phyloP scores from a whole-genome alignment of 108 stramenopile species.

The Pelagomonas calceolata region DNA sequence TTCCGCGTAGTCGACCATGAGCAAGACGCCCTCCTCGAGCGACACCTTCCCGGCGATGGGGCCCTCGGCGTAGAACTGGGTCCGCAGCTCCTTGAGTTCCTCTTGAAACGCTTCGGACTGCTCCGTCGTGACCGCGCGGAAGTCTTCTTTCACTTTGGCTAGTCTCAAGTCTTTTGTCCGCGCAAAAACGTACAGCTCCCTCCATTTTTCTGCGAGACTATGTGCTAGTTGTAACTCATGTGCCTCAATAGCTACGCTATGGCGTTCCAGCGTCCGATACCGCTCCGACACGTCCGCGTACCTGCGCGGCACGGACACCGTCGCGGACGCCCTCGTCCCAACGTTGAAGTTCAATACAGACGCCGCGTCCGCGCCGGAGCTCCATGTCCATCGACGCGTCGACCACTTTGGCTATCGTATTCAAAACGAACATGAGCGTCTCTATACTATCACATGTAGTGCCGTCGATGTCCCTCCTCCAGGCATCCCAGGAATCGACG shows the following conservation, averaged over 20 bases:
- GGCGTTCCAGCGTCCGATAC: constrained; percentile 39
- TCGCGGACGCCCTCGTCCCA: neutral
- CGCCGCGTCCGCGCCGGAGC: constrained; percentile 25
- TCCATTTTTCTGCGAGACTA: constrained; percentile 19
- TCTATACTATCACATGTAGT: constrained; percentile 42
- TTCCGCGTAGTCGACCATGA: constrained; percentile 28
- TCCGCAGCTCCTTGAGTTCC: constrained; percentile 19
- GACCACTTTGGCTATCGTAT: constrained; percentile 27
- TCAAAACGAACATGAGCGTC: constrained; percentile 44
- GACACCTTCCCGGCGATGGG: constrained; percentile 31
- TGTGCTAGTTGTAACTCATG: constrained; percentile 25
- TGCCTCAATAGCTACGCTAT: constrained; percentile 25
- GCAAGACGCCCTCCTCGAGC: constrained; percentile 48
- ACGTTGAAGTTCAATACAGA: neutral
- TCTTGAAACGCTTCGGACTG: constrained; percentile 36
- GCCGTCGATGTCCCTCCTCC: constrained; percentile 11
- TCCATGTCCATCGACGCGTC: constrained; percentile 43
- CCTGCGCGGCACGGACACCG: constrained; percentile 5
- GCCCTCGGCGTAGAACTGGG: constrained; percentile 29
- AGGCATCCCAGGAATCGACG: constrained; percentile 17
- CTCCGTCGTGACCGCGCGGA: constrained; percentile 44
- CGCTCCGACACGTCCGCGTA: constrained; percentile 18
- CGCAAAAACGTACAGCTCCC: constrained; percentile 26
- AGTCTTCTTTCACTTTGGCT: constrained; percentile 42
- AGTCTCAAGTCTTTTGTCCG: constrained; percentile 49